Conservation (phyloP, 2,329 filamentous ascomycete genomes). For the Clonostachys rhizophaga region DNA sequence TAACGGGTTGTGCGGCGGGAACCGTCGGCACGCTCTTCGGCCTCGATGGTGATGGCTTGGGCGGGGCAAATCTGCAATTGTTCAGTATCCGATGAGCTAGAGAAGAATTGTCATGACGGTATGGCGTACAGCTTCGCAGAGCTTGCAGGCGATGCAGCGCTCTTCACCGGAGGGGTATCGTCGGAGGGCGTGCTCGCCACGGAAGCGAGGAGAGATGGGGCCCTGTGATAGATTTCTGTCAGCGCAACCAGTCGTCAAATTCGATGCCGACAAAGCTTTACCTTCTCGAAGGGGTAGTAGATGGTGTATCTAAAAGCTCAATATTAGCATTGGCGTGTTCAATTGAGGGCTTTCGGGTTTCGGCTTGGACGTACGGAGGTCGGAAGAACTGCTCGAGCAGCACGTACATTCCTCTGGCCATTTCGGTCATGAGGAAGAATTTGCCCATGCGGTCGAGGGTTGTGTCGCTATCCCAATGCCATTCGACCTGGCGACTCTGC, state of each 20-base stretch:
- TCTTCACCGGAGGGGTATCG: constrained; percentile 97
- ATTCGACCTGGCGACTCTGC: constrained; percentile 65
- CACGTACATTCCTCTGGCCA: constrained; percentile 97
- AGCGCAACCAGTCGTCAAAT: background rate
- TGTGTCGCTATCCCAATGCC: constrained; percentile 75
- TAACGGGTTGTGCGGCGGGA: constrained; percentile 94
- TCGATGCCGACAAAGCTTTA: constrained; percentile 18
- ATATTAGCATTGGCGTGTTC: background rate
- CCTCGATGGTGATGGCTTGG: constrained; percentile 98
- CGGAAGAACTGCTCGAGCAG: constrained; percentile 97
- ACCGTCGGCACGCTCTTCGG: constrained; percentile 94
- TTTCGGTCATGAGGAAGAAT: constrained; percentile 94
- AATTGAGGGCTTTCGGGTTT: background rate
- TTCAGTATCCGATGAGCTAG: background rate
- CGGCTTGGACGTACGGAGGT: constrained; percentile 71
- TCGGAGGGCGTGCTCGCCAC: constrained; percentile 93
- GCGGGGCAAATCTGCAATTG: constrained; percentile 75
- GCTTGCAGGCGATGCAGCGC: constrained; percentile 98
- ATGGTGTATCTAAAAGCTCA: constrained; percentile 75
- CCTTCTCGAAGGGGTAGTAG: constrained; percentile 97
- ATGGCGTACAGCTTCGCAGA: constrained; percentile 76
- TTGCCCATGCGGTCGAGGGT: constrained; percentile 81
- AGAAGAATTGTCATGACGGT: no score
- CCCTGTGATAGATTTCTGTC: constrained; percentile 42
- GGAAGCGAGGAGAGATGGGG: constrained; percentile 95